Percentiles rank a stretch among this genome's conserved stretches.
These are phyloP conservation scores for Solanum appendiculatum DNA, from an alignment of 257 asterid genomes.

Conservation along the genomic window DNA sequence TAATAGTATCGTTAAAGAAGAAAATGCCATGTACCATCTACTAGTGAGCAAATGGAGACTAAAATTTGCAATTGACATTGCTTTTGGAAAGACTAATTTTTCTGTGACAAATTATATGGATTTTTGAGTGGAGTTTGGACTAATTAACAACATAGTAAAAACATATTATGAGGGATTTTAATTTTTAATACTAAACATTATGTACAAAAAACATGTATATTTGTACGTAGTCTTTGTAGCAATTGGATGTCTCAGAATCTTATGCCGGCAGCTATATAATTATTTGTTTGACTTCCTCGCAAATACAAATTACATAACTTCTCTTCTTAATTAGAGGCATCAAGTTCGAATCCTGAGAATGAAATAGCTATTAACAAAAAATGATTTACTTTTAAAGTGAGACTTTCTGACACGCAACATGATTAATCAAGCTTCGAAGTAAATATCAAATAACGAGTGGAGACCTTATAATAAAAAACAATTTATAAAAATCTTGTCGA, in stretches of 20 bases:
- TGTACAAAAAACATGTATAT: neutral
- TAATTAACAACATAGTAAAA: neutral
- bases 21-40: conserved; percentile 57
- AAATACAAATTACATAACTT: neutral
- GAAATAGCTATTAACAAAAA: neutral
- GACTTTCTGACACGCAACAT: neutral
- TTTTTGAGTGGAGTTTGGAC: neutral
- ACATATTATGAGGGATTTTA: neutral
- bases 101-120: neutral
- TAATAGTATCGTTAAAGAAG: conserved; percentile 33
- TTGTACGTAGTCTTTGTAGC: neutral
- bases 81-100: neutral
- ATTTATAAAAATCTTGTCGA: too few relatives aligned
- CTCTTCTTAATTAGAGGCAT: neutral
- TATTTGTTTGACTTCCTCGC: neutral
- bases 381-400: neutral
- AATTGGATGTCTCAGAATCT: neutral
- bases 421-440: neutral
- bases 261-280: neutral
- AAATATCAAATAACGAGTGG: neutral
- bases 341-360: neutral
- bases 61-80: conserved; percentile 7
- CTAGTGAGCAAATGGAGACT: conserved; percentile 19
- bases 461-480: too few relatives aligned
- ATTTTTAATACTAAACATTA: neutral